Evolutionary conservation across 441 rosid genomes (phyloP), one percentile per base, ranked within the genome.

Genomic region (Kokia cookei): DNA sequence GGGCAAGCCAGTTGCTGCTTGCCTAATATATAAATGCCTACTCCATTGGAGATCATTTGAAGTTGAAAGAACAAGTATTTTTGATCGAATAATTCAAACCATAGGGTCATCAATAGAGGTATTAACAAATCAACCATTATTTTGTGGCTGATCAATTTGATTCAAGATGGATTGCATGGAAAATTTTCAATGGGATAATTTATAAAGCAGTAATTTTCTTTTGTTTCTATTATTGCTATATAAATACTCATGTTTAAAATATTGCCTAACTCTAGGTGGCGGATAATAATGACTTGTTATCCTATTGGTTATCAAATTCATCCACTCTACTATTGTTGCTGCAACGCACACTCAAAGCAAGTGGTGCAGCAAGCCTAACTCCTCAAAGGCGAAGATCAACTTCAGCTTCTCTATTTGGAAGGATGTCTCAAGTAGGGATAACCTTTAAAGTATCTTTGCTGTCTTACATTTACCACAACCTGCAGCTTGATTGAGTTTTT

Each of bases 21-120:
- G 97, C 80, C 84, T 94, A 74, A 91, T 97, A 75, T 97, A 97
- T 86, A 97, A 93, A 85, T 91, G 93, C 78, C 98, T 97, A 45
- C 97, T 97, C 80, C 99, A 94, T 58, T 97, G 99, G 99, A 92
- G 99, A 77, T 97, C 99, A 75, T 97, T 97, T 84, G 99, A 97
- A 86, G 99, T 89, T 69, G 99, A 97, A 88, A 93, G 97, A 87
- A 97, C 99, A 50, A 84, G 84, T 71, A 95, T 97, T 80, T 97
- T 97, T 83, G 99, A 97, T 82, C 97, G 96, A 67, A 90, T 97
- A 71, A 97, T 97, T 83, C 98, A 97, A 82, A 89, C 99, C 77
- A 91, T 97, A 82, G 97, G 97, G 71, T 84, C 96, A 53, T 89
- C 99, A 70, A 86, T 94, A 67, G 98, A 94, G 80, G 99, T 97